Conservation (phyloP, 2,329 filamentous ascomycete species). For the Fusarium torulosum region DNA sequence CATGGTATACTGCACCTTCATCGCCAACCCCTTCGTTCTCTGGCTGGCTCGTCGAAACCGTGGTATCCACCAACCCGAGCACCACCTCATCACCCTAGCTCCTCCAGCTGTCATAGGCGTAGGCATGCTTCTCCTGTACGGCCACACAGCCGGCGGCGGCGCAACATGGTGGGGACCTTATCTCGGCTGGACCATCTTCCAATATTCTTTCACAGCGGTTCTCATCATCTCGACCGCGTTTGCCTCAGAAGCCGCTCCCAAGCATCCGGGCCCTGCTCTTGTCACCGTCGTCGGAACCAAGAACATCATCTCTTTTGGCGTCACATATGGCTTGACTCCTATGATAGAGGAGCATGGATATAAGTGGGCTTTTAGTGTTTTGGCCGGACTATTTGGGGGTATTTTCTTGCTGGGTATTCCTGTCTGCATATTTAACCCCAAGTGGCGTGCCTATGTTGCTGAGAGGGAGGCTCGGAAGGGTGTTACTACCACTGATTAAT, state of each 20-base stretch:
- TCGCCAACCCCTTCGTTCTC: constrained; percentile 16
- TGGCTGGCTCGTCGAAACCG: constrained; percentile 32
- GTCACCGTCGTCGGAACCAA: constrained; percentile 23
- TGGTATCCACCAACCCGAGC: constrained; percentile 32
- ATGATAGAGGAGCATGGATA: constrained; percentile 18
- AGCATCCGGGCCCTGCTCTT: constrained; percentile 18
- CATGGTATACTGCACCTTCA: constrained; percentile 24
- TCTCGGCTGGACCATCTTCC: constrained; percentile 23
- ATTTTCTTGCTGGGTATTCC: constrained; percentile 37
- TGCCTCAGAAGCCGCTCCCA: constrained; percentile 20
- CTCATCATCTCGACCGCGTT: constrained; percentile 19
- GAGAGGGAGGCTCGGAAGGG: constrained; percentile 18
- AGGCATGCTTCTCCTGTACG: constrained; percentile 31
- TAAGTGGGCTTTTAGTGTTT: constrained; percentile 10
- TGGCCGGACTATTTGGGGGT: constrained; percentile 22
- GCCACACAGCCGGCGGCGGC: constrained; percentile 4
- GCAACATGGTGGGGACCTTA: constrained; percentile 23
- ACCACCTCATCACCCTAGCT: constrained; percentile 31
- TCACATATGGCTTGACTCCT: constrained; percentile 12
- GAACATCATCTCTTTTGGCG: constrained; percentile 20
- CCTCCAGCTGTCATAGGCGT: constrained; percentile 31
- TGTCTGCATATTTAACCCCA: constrained; percentile 33
- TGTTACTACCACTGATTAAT: neutral
- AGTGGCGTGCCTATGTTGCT: constrained; percentile 26
- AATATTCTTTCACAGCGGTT: constrained; percentile 17